A percentile compares a stretch with the other conserved stretches of the same genome.
These are phyloP conservation scores for Hirsutella rhossiliensis DNA, from an alignment of 2,329 filamentous ascomycete species.

Conservation along the genomic window DNA sequence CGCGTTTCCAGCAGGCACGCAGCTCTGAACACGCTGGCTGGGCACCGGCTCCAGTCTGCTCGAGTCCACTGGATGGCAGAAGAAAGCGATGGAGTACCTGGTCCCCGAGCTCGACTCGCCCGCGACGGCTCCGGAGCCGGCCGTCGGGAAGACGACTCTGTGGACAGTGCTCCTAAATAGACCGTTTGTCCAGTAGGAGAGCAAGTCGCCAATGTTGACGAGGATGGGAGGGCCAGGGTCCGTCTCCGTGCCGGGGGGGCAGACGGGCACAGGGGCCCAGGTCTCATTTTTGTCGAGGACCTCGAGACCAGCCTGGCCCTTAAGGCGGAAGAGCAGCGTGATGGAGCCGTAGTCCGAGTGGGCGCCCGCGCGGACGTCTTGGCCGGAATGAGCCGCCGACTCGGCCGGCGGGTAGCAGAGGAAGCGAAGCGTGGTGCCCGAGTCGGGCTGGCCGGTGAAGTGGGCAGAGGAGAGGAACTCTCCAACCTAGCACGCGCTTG, in stretches of 20 bases:
- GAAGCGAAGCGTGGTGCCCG: slow-evolving; percentile 52
- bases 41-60: slow-evolving; percentile 45
- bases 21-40: slow-evolving; percentile 40
- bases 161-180: slow-evolving; percentile 81
- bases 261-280: slow-evolving; percentile 57
- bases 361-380: slow-evolving; percentile 75
- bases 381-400: slow-evolving; percentile 27
- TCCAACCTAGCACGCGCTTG: slow-evolving; percentile 20
- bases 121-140: slow-evolving; percentile 11
- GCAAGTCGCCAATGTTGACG: slow-evolving; percentile 60
- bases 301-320: slow-evolving; percentile 77
- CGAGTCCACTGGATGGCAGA: slow-evolving; percentile 49
- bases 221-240: slow-evolving; percentile 62
- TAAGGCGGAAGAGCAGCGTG: slow-evolving; percentile 73
- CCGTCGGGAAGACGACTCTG: slow-evolving; percentile 59
- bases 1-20: slow-evolving; percentile 18
- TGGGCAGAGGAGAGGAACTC: slow-evolving; percentile 45
- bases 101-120: slow-evolving; percentile 38
- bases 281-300: slow-evolving; percentile 48
- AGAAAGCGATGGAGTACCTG: slow-evolving; percentile 56
- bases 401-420: slow-evolving; percentile 56
- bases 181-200: slow-evolving; percentile 84
- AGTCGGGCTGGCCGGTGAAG: slow-evolving; percentile 28
- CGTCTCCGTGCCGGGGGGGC: slow-evolving; percentile 44
- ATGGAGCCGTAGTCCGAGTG: slow-evolving; percentile 77